Base-by-base conservation (phyloP, 73 alveolate species). In the Paramecium tetraurelia region DNA sequence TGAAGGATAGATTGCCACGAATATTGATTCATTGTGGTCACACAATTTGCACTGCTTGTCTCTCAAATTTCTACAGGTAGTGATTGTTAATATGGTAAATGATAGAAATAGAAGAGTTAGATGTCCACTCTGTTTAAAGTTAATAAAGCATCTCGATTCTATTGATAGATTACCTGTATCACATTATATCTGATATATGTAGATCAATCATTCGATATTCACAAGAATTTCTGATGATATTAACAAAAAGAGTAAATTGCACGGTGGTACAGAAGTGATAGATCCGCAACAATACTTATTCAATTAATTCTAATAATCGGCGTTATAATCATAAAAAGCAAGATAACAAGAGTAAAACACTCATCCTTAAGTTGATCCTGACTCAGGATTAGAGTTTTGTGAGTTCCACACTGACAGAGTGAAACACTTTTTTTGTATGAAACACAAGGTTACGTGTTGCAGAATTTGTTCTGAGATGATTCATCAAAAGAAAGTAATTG, bases 11-110 rank as follows among this genome's bases (percentile, higher is more conserved):
- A 85, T 95, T 97, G 46, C 99, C 99, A 4, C 48, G 99, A 85
- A 97, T 97, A 63, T 93, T 97, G 48, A 97, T 97, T 24, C 97
- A 97, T 92, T 97, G 99, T 92, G 99, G 99, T 24, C 99, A 97
- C 71, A 97, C 99, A 11, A 96, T 96, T 87, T 97, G 99, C 93
- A 95, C 99, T 31, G 95, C 97, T 70, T 97, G 99, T 93, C 85
- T 97, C 33, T 92, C 96, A 43, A 87, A 86, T 40, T 96, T 94
- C 70, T 95, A 94, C 92, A 97, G 94, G 99, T 85, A 59, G 9
- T 95, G 16, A 48, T 12, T 48, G 24, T 14, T 96, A 72, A 63
- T 95, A 53, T 70, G 84, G 1, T 31, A 36, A 92, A 92, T 46
- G 93, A 93, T 92, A 95, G 94, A 93, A 95, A 96, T 83, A 92